Conservation (phyloP, 2,329 filamentous ascomycete genomes). For the Chalara sp. region DNA sequence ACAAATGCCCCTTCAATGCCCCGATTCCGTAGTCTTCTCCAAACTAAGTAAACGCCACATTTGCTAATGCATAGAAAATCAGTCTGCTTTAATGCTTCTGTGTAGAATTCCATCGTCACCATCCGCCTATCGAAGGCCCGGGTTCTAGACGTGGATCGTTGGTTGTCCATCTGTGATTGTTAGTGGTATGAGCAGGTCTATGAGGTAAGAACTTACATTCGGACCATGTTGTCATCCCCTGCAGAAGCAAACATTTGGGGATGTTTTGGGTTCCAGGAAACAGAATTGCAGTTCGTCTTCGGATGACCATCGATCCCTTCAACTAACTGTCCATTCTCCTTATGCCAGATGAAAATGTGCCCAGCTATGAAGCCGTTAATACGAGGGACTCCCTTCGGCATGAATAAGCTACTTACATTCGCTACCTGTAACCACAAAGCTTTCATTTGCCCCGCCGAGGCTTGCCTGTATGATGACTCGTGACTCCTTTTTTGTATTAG, state of each 20-base stretch:
- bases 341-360: conserved; percentile 84
- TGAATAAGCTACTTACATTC: conserved; percentile 57
- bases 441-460: conserved; percentile 87
- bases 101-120: too few relatives aligned
- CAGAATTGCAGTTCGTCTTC: conserved; percentile 73
- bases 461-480: conserved; percentile 72
- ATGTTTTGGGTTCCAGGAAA: conserved; percentile 81
- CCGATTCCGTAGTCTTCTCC: too few relatives aligned
- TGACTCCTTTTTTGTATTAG: conserved; percentile 64
- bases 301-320: conserved; percentile 71
- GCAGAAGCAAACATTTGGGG: conserved; percentile 83
- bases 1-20: too few relatives aligned
- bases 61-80: too few relatives aligned
- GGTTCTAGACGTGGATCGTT: neutral
- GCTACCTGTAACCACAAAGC: conserved; percentile 85
- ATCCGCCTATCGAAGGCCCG: too few relatives aligned
- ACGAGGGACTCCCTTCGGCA: neutral
- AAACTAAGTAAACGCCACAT: too few relatives aligned
- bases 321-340: conserved; percentile 68
- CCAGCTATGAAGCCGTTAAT: conserved; percentile 38
- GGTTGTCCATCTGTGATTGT: neutral
- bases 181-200: neutral
- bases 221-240: conserved; percentile 78
- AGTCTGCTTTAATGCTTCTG: too few relatives aligned
- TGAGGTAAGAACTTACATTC: conserved; percentile 58